phyloP scores from a whole-genome alignment of 2,329 filamentous ascomycete genomes.

The Nakataea oryzae region DNA sequence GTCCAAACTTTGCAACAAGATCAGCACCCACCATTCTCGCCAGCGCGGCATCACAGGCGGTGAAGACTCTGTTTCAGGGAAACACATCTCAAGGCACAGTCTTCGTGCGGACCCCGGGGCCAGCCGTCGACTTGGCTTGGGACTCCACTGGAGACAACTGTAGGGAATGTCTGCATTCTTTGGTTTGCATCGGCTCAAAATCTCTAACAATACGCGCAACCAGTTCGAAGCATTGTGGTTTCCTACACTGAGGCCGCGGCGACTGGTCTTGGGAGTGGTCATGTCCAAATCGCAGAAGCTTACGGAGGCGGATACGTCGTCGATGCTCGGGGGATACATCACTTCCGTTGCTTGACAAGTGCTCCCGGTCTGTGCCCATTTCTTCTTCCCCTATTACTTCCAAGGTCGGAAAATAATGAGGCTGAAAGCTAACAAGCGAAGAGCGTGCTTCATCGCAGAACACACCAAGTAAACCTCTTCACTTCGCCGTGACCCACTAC shows the following conservation, averaged over 20 bases:
- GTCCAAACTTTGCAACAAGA: background rate
- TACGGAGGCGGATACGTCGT: conserved; percentile 41
- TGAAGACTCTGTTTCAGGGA: background rate
- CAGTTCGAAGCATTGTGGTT: conserved; percentile 2
- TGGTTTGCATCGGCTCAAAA: background rate
- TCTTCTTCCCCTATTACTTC: background rate
- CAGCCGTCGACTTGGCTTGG: background rate
- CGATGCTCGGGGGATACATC: conserved; percentile 35
- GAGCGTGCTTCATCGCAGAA: background rate
- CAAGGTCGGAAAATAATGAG: background rate
- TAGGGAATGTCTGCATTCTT: background rate
- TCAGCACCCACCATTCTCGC: background rate
- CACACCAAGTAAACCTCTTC: background rate
- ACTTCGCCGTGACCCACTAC: background rate
- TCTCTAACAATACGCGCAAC: background rate
- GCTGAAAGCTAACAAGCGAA: background rate
- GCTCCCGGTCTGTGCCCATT: background rate
- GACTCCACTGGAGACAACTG: background rate
- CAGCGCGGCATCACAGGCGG: background rate
- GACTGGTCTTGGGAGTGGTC: conserved; percentile 13
- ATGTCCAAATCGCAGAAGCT: conserved; percentile 37
- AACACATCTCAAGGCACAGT: background rate
- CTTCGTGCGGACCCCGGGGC: background rate
- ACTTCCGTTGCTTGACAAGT: conserved; percentile 37
- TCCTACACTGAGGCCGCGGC: background rate